Evolutionary conservation across 140 eudicot species (phyloP).

Genomic region (Senecio squalidus): DNA sequence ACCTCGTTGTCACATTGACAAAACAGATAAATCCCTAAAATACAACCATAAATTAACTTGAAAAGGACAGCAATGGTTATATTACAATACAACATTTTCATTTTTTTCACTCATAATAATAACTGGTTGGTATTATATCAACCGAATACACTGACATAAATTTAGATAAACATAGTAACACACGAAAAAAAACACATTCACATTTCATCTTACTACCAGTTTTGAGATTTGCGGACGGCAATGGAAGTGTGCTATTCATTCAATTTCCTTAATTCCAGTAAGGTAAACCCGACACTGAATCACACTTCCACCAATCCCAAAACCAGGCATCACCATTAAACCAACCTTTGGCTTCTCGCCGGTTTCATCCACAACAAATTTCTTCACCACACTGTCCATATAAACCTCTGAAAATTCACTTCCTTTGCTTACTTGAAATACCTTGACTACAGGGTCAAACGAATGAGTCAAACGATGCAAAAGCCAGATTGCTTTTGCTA

Average conservation of each 20-base stretch:
- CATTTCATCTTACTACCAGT: constrained; percentile 19
- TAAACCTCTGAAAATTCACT: constrained; percentile 79
- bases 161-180: constrained; percentile 16
- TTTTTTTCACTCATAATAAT: constrained; percentile 26
- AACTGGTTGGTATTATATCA: constrained; percentile 14
- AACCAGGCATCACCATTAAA: constrained; percentile 98
- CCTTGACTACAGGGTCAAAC: constrained; percentile 66
- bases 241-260: constrained; percentile 37
- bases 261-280: constrained; percentile 61
- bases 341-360: constrained; percentile 72
- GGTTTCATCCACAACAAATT: constrained; percentile 44
- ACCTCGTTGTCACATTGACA: too few relatives aligned
- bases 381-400: constrained; percentile 78
- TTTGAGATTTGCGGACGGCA: background rate
- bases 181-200: constrained; percentile 16
- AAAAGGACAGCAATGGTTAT: too few relatives aligned
- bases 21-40: too few relatives aligned
- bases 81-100: constrained; percentile 24
- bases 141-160: constrained; percentile 27
- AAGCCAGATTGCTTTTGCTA: constrained; percentile 85
- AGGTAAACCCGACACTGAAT: constrained; percentile 85
- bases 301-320: constrained; percentile 73
- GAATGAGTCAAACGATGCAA: constrained; percentile 68
- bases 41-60: background rate
- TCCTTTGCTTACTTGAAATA: constrained; percentile 71